Evolutionary conservation across 2,329 filamentous ascomycete species (phyloP), one percentile per base, ranked within the genome.

Genomic region (Verticillium klebahnii): DNA sequence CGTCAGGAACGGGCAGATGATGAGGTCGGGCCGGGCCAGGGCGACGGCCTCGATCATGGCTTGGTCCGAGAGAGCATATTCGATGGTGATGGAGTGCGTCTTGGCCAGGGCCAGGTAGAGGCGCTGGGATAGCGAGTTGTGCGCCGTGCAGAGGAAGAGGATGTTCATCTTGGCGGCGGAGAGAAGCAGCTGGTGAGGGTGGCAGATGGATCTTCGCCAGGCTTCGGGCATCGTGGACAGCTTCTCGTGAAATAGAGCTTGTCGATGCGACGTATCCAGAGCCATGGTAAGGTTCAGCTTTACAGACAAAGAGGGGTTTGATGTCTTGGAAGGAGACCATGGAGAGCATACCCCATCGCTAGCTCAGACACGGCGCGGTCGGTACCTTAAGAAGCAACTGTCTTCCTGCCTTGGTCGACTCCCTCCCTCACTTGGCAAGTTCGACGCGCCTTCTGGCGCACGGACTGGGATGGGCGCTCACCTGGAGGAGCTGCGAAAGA

Each of bases 111-210:
- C 71, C 23, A 78, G 69, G 61, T 72, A 75, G 9, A 77, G 68
- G 25, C 73, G 70, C 64, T 78, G 77, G 6, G 77, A 78, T 6
- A 78, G 69, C 11, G 76, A 78, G 61, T 78, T 78, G 68, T 78
- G 75, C n/a, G 76, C 76, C 5, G 76, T 78, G 64, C 76, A 78
- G n/a, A 78, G 69, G 62, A 78, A 77, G 59, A 78, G 74, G 52
- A 78, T 76, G 67, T 72, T 73, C 73, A 77, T 75, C 25, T 60
- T 63, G 61, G 52, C 60, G 23, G 25, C 36, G 37, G 37, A 23
- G 37, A 11, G 58, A 37, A 45, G 29, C 7, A 56, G 54, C 25
- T 52, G 45, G n/a, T 52, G 45, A 23, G 45, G 45, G 45, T 52
- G 45, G 19, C 45, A 52, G n/a, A 23, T 23, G 45, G 19, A n/a